Base-by-base conservation (phyloP, 1,139 yeast species). In the Yamadazyma songkhlaensis region DNA sequence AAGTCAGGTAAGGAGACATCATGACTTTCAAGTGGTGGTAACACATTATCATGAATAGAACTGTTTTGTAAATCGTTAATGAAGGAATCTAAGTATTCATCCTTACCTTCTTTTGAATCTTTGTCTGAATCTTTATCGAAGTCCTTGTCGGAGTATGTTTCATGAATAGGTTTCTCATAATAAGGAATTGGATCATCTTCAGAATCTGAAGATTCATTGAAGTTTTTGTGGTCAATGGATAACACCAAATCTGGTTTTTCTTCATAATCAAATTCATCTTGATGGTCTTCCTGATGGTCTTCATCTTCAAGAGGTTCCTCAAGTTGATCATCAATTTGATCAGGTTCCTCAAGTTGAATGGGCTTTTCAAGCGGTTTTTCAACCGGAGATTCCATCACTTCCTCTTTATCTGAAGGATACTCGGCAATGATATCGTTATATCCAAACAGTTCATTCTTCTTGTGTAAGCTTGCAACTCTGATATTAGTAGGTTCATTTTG, bases 401-500 rank as follows among this genome's bases (percentile, higher is more conserved):
- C 24, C 13, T 31, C 34, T 8, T 24, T 12, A 3, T 31, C 34
- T 4, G 27, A 11, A 11, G 33, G 37, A 20, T 20, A 26, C 27
- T 42, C 47, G 23, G 33, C 38, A 12, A 39, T 38, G 6, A 36
- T 33, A 22, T 36, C 39, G 4, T 40, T 33, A n/a, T 38, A 23
- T 0, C 37, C 39, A 14, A 30, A 28, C 33, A 29, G 38, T 27
- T 33, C 22, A 5, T 24, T 27, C 14, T 36, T 32, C 12, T 37
- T 31, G 15, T 35, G 37, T 20, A 26, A 10, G 12, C 29, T 28
- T 6, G 31, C 42, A 10, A 37, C 49, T 36, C 62, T 55, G 38
- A 67, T 49, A 25, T 45, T 46, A 1, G 47, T 47, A 1, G 69
- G 69, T 42, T 67, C 74, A 31, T 53, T 34, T 39, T 67, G 88